phyloP scores from a whole-genome alignment of 75 land plant genomes.

The Chamaecyparis obtusa region DNA sequence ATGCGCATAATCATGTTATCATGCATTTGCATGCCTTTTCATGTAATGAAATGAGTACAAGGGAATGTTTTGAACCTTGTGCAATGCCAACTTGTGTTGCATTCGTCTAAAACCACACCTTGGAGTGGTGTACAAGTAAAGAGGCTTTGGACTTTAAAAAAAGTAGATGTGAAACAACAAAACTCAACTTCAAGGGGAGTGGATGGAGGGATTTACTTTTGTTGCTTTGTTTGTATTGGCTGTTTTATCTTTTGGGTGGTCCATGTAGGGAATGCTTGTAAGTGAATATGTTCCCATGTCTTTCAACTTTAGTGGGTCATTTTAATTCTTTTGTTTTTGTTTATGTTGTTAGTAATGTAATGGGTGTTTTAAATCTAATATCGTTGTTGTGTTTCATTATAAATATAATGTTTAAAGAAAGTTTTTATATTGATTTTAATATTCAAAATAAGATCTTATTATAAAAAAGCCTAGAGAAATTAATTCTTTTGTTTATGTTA shows the following conservation, averaged over 20 bases:
- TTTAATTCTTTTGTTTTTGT: no score
- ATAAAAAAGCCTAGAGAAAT: no score
- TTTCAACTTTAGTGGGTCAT: no score
- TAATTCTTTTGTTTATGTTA: no score
- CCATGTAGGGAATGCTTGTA: background rate
- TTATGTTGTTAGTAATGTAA: no score
- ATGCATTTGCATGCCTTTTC: slow-evolving; percentile 1
- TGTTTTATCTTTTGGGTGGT: background rate
- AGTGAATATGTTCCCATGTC: no score
- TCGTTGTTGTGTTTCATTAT: no score
- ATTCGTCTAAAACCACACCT: background rate
- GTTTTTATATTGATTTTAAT: no score
- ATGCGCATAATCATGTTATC: background rate
- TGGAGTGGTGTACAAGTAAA: background rate
- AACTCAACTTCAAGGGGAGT: background rate
- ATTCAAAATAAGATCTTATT: no score
- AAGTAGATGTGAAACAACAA: no score
- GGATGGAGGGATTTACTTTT: background rate
- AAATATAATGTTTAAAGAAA: no score
- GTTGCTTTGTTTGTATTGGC: background rate
- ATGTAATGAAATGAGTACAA: background rate
- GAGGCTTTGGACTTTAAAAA: background rate
- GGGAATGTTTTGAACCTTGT: slow-evolving; percentile 2
- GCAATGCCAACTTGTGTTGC: background rate
- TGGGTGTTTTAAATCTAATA: no score